Percentiles rank a stretch among this genome's conserved stretches.
Evolutionary conservation across 2,329 filamentous ascomycete species (phyloP).

Genomic region (Chlorencoelia australis): DNA sequence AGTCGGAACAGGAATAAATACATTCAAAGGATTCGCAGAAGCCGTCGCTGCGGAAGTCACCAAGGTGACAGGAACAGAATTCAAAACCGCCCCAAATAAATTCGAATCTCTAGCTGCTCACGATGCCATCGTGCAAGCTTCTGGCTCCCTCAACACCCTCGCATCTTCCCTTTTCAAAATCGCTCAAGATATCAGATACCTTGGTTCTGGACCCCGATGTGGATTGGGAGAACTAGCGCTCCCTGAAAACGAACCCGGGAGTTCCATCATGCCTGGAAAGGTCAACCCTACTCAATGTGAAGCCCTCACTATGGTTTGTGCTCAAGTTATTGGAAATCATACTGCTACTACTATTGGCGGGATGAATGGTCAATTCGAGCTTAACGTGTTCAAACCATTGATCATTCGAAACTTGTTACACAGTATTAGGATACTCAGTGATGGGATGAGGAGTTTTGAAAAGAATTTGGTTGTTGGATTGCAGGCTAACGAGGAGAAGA

Average conservation of each 20-base stretch:
- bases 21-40: conserved; percentile 91
- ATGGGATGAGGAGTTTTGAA: conserved; percentile 92
- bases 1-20: conserved; percentile 96
- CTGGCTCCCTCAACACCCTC: conserved; percentile 86
- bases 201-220: conserved; percentile 90
- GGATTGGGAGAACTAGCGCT: conserved; percentile 88
- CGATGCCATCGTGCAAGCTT: conserved; percentile 90
- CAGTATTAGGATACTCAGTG: conserved; percentile 76
- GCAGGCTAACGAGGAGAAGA: conserved; percentile 88
- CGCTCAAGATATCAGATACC: conserved; percentile 93
- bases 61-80: conserved; percentile 86
- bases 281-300: conserved; percentile 99
- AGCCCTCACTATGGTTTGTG: conserved; percentile 93
- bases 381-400: conserved; percentile 98
- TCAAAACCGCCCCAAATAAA: conserved; percentile 97
- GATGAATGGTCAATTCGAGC: conserved; percentile 96
- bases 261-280: conserved; percentile 98
- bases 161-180: conserved; percentile 93
- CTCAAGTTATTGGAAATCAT: conserved; percentile 97
- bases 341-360: conserved; percentile 86
- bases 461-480: conserved; percentile 84
- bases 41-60: conserved; percentile 82
- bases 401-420: conserved; percentile 93
- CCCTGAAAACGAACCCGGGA: conserved; percentile 96
- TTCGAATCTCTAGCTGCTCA: conserved; percentile 95